A percentile compares a stretch with the other conserved stretches of the same genome.
phyloP scores from a whole-genome alignment of 106 monocot species.

The Dioscorea alata region DNA sequence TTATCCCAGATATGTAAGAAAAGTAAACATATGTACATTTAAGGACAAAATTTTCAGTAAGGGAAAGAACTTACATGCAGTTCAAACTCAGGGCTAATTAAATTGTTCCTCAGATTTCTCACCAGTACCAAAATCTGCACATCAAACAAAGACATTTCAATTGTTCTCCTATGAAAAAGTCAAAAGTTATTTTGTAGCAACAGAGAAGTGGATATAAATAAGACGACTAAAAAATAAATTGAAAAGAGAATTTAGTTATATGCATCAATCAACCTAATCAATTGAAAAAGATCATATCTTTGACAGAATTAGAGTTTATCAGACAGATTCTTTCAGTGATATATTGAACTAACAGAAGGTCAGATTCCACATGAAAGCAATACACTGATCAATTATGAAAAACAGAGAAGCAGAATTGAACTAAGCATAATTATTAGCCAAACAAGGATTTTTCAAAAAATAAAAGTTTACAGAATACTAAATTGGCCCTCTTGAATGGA shows the following conservation, averaged over 20 bases:
- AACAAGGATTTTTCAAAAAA: too few relatives aligned
- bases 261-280: background rate
- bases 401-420: too few relatives aligned
- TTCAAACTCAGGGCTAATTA: slow-evolving; percentile 23
- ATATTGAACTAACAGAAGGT: too few relatives aligned
- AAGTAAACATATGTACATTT: background rate
- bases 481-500: too few relatives aligned
- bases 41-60: background rate
- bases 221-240: background rate
- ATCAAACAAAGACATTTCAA: background rate
- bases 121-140: slow-evolving; percentile 30
- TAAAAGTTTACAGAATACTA: too few relatives aligned
- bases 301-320: too few relatives aligned
- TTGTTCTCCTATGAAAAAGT: background rate
- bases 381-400: too few relatives aligned
- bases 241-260: background rate
- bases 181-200: background rate
- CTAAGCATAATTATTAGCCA: too few relatives aligned
- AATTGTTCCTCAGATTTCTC: slow-evolving; percentile 26
- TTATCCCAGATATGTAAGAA: background rate
- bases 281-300: too few relatives aligned
- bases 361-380: too few relatives aligned
- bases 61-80: slow-evolving; percentile 19
- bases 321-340: too few relatives aligned
- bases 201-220: background rate